Base-by-base conservation (phyloP, 495 filamentous ascomycete genomes). In the Hypoxylon cercidicola region DNA sequence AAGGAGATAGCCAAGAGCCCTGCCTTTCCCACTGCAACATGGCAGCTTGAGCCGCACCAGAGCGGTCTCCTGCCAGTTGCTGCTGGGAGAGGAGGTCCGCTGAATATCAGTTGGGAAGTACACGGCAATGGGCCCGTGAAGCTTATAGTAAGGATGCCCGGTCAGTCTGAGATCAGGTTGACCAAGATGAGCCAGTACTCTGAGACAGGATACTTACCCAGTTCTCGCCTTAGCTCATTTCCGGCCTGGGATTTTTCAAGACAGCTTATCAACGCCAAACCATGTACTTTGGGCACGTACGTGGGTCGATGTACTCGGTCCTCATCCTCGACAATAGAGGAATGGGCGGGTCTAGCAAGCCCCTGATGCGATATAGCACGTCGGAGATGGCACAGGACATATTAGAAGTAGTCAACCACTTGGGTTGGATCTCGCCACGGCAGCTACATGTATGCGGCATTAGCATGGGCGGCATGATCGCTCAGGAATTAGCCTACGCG, bases 401-500 rank as follows among this genome's bases (percentile, higher is more conserved):
- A 28, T 49, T 90, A 53, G 91, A 93, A 63, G 72, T 94, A 15
- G 72, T 90, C 44, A 81, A 90, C 54, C 82, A 89, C 63, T 62
- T 93, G 32, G 84, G 84, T 34, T 93, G 90, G 88, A 90, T 87
- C 5, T 74, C 77, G 50, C 71, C 49, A 49, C 55, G 16, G 51
- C 64, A 71, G 16, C 82, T 96, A 5, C 85, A 96, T 74, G 72
- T 95, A 21, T 79, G 92, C 46, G 92, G 92, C 41, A 84, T 91
- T 28, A 73, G 71, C 32, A 87, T 93, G 78, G 90, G 90, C 55
- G 90, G 93, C 64, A 96, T 96, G 92, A 95, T 96, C 71, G 87
- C 89, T 12, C 92, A 96, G 76, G 92, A 96, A 74, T 66, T 91
- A 39, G 89, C 84, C 15, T 81, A 81, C 55, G 77, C 87, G 3